A percentile compares a stretch with the other conserved stretches of the same genome.
Evolutionary conservation across 2,329 filamentous ascomycete genomes (phyloP).

Genomic region (Trichoderma sp.): DNA sequence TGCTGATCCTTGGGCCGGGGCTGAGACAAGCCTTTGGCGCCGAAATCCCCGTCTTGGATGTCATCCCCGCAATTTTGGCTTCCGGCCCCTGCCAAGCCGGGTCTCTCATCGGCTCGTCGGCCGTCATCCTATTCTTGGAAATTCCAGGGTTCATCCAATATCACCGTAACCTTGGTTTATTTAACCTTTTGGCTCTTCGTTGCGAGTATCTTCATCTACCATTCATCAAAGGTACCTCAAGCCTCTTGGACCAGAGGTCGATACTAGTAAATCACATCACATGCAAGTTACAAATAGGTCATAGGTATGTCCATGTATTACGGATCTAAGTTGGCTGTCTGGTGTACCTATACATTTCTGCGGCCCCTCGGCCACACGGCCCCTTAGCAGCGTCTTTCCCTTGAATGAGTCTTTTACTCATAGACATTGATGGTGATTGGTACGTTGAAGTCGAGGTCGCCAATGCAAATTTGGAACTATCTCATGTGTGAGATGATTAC

Average conservation of each 20-base stretch:
- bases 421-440: conserved; percentile 8
- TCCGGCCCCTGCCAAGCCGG: neutral
- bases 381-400: neutral
- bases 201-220: neutral
- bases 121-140: neutral
- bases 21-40: neutral
- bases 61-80: neutral
- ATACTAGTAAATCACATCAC: neutral
- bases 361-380: neutral
- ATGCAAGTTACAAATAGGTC: neutral
- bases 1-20: neutral
- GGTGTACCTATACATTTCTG: neutral
- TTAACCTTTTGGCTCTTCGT: neutral
- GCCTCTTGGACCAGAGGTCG: neutral
- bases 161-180: neutral
- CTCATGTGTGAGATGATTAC: neutral
- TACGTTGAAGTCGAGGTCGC: neutral
- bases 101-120: neutral
- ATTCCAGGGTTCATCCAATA: neutral
- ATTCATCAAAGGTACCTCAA: neutral
- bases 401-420: neutral
- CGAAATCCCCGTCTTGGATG: neutral
- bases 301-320: neutral
- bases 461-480: conserved; percentile 13
- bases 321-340: neutral